Conservation (phyloP, 345 rosid genomes). For the Brassica napus region DNA sequence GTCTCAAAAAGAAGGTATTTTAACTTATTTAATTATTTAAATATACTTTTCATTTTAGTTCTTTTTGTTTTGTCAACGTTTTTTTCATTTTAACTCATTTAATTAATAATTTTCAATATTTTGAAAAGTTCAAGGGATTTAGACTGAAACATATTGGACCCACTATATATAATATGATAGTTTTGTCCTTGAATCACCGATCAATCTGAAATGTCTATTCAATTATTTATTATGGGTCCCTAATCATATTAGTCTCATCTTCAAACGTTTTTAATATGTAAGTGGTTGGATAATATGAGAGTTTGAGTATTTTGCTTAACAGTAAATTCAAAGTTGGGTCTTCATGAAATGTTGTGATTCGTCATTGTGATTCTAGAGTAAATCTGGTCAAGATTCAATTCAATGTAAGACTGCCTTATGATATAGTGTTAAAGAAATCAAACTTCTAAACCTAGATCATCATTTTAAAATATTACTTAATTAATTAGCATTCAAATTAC, state of each 20-base stretch:
- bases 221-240: not conserved
- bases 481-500: not conserved
- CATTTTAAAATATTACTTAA: not conserved
- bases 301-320: not conserved
- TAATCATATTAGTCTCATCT: not conserved
- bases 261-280: not conserved
- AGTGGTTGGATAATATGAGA: not conserved
- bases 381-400: constrained; percentile 20
- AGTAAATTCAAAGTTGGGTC: not conserved
- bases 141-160: constrained; percentile 26
- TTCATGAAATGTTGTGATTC: constrained; percentile 10
- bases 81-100: not conserved
- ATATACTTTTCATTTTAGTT: not conserved
- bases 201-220: not conserved
- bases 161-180: constrained; percentile 11
- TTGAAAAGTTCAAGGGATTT: not conserved
- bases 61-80: not conserved
- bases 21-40: not conserved
- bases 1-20: constrained; percentile 73
- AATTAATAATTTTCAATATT: not conserved
- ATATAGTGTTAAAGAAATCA: constrained; percentile 1
- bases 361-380: constrained; percentile 1
- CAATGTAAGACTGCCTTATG: constrained; percentile 2
- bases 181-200: not conserved
- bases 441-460: constrained; percentile 10